A percentile compares a stretch with the other conserved stretches of the same genome.
Conservation (phyloP, 441 rosid species). For the Syzygium syzygioides region DNA sequence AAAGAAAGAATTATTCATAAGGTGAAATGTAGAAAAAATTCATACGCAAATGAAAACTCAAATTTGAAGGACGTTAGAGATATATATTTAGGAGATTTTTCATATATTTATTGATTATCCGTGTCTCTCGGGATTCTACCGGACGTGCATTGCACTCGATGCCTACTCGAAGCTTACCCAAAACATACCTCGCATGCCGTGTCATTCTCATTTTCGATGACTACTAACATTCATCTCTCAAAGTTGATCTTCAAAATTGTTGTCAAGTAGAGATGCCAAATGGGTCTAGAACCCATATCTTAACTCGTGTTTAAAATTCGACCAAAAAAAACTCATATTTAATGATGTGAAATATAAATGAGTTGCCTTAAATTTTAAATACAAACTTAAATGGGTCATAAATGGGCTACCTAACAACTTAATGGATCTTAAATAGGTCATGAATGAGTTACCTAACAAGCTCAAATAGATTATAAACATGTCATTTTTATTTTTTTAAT, state of each 20-base stretch:
- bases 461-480: too few relatives aligned
- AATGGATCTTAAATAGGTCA: too few relatives aligned
- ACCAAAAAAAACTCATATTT: too few relatives aligned
- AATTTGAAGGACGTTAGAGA: background rate
- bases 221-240: background rate
- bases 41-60: background rate
- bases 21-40: fast-evolving
- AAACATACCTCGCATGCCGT: background rate
- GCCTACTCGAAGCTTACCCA: background rate
- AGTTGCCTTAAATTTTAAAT: too few relatives aligned
- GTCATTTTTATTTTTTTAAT: too few relatives aligned
- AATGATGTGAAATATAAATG: too few relatives aligned
- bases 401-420: too few relatives aligned
- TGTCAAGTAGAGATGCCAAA: background rate
- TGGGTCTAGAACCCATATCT: too few relatives aligned
- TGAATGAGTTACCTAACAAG: too few relatives aligned
- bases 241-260: background rate
- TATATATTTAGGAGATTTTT: background rate
- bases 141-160: background rate
- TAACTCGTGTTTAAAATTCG: too few relatives aligned
- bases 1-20: background rate
- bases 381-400: too few relatives aligned
- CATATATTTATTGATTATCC: background rate
- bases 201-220: background rate
- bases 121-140: background rate